Percentiles rank a stretch among this genome's conserved stretches.
Conservation (phyloP, 139 green algal genomes). For the Coelastrella sp. region DNA sequence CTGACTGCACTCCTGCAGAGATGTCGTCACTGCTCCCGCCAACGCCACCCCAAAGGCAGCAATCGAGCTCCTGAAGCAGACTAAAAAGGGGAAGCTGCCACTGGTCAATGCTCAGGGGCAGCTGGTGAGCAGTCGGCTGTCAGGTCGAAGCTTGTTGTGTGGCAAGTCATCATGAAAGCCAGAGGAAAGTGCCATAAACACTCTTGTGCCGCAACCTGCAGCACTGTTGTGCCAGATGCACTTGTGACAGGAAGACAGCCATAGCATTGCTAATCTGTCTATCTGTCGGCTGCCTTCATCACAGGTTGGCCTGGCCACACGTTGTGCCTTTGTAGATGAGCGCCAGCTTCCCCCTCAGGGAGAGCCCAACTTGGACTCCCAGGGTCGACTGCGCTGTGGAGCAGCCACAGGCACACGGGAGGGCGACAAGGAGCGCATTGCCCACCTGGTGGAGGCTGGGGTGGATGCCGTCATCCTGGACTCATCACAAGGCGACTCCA, state of each 20-base stretch:
- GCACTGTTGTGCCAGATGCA: not conserved
- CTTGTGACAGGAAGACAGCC: too few relatives aligned
- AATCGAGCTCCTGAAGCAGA: conserved; percentile 63
- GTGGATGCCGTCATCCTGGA: conserved; percentile 94
- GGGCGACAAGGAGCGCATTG: conserved; percentile 81
- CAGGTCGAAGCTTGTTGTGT: not conserved
- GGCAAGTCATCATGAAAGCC: not conserved
- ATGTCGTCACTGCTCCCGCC: conserved; percentile 68
- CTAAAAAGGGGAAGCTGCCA: conserved; percentile 77
- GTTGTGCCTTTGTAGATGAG: conserved; percentile 67
- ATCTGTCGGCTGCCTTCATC: not conserved
- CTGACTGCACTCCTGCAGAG: conserved; percentile 46
- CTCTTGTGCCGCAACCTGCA: not conserved
- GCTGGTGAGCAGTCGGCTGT: conserved; percentile 59
- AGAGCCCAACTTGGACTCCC: conserved; percentile 70
- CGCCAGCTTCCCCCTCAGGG: conserved; percentile 60
- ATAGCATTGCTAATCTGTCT: not conserved
- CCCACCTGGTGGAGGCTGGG: conserved; percentile 59
- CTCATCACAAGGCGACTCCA: conserved; percentile 90
- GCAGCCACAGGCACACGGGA: conserved; percentile 93
- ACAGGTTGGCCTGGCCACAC: conserved; percentile 72
- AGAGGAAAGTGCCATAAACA: too few relatives aligned
- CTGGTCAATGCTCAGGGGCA: conserved; percentile 77
- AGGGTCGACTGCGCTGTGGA: conserved; percentile 84
- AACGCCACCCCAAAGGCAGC: conserved; percentile 62